These are phyloP conservation scores for Claviceps sp. DNA, from an alignment of 2,329 filamentous ascomycete species.

Conservation along the genomic window DNA sequence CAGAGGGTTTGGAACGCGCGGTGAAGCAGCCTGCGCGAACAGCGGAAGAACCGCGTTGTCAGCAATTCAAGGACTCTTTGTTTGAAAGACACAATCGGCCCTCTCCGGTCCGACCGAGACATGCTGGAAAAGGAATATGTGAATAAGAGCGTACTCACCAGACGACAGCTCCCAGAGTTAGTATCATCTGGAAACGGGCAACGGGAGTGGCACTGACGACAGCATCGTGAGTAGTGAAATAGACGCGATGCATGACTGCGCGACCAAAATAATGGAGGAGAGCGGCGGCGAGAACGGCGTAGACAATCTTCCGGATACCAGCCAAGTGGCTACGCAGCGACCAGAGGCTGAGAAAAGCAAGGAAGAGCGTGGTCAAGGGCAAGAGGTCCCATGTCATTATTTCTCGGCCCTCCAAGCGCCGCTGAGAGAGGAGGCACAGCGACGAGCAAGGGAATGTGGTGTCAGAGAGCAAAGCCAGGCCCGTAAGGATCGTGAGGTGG, in stretches of 20 bases:
- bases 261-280: slow-evolving; percentile 21
- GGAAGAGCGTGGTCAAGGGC: slow-evolving; percentile 26
- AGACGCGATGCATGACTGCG: slow-evolving; percentile 17
- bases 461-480: neutral
- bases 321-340: slow-evolving; percentile 22
- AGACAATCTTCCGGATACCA: slow-evolving; percentile 18
- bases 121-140: neutral
- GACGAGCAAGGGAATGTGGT: neutral
- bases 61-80: neutral
- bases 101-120: too few species aligned
- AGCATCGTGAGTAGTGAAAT: slow-evolving; percentile 15
- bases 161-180: slow-evolving; percentile 37
- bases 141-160: slow-evolving; percentile 30
- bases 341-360: slow-evolving; percentile 25
- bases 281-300: slow-evolving; percentile 18
- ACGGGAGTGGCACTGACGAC: slow-evolving; percentile 33
- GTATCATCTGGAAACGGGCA: slow-evolving; percentile 40
- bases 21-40: slow-evolving; percentile 54
- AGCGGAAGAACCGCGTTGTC: neutral
- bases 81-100: neutral
- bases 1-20: slow-evolving; percentile 79
- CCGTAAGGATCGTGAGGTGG: neutral
- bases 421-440: slow-evolving; percentile 1
- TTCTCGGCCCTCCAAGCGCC: slow-evolving; percentile 18
- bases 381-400: slow-evolving; percentile 30